Base-by-base conservation (phyloP, 2,329 filamentous ascomycete genomes). In the Fusarium coffeatum region DNA sequence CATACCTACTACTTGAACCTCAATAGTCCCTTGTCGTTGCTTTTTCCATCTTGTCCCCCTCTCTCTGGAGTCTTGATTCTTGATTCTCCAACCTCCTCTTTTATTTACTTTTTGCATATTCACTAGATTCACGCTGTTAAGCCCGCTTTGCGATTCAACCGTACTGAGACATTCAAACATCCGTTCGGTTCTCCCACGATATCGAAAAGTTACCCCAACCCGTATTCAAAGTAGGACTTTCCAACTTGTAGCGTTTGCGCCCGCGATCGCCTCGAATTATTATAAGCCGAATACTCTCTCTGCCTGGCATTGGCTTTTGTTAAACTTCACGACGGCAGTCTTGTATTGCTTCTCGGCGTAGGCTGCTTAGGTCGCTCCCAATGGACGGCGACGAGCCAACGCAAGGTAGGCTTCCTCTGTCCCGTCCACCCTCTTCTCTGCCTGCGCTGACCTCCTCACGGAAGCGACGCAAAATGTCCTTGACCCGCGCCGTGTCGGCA, bases 401-500 rank as follows among this genome's bases (percentile, higher is more conserved):
- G 60, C 81, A 83, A 80, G 80, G 81, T 82, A 76, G 34, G 70
- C 27, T 40, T 22, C 54, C 50, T 61, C 58, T 22, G 27, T 53
- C 57, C 49, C 16, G 34, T 12, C n/a, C 23, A 28, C 18, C 27
- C 43, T 51, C 45, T 54, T 37, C 43, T 45, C 22, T 48, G 32
- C 37, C 56, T 66, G 48, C 49, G 64, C 73, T 72, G 58, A 72
- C 65, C 64, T 51, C 60, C 25, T 47, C 48, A 28, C 54, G 32
- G 23, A 65, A 89, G 90, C 91, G 59, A 97, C 94, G 18, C 94
- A 97, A 78, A 90, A 89, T 77, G 89, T 92, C 75, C 83, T 94
- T 70, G 94, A 98, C 78, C 93, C 93, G 42, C 89, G 93, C 68
- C 90, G 93, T 57, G 79, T 92, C 66, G 93, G 93, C 59, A 86